phyloP scores from a whole-genome alignment of 2,329 filamentous ascomycete genomes.

The Sclerotinia spermophila region DNA sequence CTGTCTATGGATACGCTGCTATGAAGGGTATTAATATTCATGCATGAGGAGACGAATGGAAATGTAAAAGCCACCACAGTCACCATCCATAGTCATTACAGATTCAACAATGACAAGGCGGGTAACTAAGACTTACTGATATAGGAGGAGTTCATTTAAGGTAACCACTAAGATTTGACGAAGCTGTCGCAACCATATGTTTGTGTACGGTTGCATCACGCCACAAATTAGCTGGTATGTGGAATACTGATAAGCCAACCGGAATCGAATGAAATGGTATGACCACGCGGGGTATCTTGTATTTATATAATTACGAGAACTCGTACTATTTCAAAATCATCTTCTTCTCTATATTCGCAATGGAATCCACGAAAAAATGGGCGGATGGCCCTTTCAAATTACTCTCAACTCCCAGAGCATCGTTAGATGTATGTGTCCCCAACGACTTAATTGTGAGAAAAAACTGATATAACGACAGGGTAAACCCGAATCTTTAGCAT shows the following conservation, averaged over 20 bases:
- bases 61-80: neutral
- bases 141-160: too few species aligned
- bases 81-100: too few species aligned
- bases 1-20: neutral
- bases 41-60: neutral
- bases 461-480: neutral
- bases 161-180: neutral
- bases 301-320: neutral
- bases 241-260: neutral
- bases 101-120: neutral
- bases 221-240: constrained; percentile 14
- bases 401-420: constrained; percentile 19
- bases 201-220: constrained; percentile 5
- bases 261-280: neutral
- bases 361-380: constrained; percentile 18
- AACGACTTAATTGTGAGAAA: neutral
- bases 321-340: neutral
- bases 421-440: constrained; percentile 2
- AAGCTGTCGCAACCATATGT: neutral
- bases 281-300: neutral
- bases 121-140: neutral
- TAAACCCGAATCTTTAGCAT: constrained; percentile 12
- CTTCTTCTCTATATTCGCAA: neutral
- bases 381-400: constrained; percentile 24
- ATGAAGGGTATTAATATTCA: too few species aligned